Conservation (phyloP, 371 early-diverging fungal genomes). For the Batkoa obscura region DNA sequence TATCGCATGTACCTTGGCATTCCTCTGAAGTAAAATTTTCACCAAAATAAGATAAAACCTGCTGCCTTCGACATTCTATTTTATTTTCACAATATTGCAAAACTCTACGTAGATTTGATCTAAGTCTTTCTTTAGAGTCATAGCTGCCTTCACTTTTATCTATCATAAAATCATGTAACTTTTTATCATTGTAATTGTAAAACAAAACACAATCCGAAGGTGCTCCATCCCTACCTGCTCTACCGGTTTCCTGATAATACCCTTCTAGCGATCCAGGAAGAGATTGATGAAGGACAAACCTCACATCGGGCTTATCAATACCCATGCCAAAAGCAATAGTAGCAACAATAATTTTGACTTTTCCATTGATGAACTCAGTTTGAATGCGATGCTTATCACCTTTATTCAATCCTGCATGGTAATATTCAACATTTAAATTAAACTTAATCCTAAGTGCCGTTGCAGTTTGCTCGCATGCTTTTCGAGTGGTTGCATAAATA, state of each 20-base stretch:
- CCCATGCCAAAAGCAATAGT: conserved; percentile 99
- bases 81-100: conserved; percentile 89
- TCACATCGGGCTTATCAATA: conserved; percentile 98
- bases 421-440: conserved; percentile 40
- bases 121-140: conserved; percentile 69
- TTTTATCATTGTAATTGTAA: conserved; percentile 69
- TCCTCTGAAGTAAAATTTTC: conserved; percentile 51
- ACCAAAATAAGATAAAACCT: conserved; percentile 89
- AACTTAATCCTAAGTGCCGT: conserved; percentile 27
- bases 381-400: conserved; percentile 70
- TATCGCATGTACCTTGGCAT: conserved; percentile 88
- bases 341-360: conserved; percentile 83
- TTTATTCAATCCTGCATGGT: conserved; percentile 87
- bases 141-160: conserved; percentile 64
- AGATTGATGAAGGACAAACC: conserved; percentile 95
- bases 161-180: conserved; percentile 46
- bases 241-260: conserved; percentile 99
- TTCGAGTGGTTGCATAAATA: conserved; percentile 83
- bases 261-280: conserved; percentile 95
- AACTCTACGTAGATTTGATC: conserved; percentile 75
- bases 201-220: conserved; percentile 74
- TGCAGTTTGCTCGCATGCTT: conserved; percentile 77
- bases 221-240: conserved; percentile 96
- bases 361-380: conserved; percentile 61
- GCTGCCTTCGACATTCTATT: conserved; percentile 81